Percentiles rank a stretch among this genome's conserved stretches.
Conservation (phyloP, 495 filamentous ascomycete genomes). For the Penicillium ucsense region DNA sequence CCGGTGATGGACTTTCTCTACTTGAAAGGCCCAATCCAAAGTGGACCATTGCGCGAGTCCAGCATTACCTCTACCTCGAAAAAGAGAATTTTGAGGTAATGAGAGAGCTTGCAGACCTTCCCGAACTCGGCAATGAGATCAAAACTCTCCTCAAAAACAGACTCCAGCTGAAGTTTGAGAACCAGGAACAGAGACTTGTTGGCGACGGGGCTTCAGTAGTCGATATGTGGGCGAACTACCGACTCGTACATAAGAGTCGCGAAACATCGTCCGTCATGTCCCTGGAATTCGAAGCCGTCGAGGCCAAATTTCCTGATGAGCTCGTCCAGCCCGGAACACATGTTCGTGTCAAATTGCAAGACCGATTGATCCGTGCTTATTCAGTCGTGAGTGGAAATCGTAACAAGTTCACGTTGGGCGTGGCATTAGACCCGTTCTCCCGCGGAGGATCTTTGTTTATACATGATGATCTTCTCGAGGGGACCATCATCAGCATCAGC, state of each 20-base stretch:
- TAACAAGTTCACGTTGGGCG: slow-evolving; percentile 4
- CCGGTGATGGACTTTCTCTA: slow-evolving; percentile 2
- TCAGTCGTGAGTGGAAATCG: slow-evolving; percentile 3
- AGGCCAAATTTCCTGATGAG: background rate
- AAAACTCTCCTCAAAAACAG: slow-evolving; percentile 1
- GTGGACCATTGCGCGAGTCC: slow-evolving; percentile 3
- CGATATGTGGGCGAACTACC: slow-evolving; percentile 3
- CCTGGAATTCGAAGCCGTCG: background rate
- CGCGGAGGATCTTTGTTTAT: slow-evolving; percentile 5
- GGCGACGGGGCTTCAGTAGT: background rate
- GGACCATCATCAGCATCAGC: background rate
- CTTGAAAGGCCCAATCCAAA: background rate
- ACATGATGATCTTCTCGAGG: slow-evolving; percentile 1
- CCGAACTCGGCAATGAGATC: background rate
- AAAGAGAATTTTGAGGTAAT: slow-evolving; percentile 1
- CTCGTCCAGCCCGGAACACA: background rate
- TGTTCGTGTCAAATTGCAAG: slow-evolving; percentile 1
- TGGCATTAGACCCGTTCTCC: slow-evolving; percentile 2
- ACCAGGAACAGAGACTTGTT: slow-evolving; percentile 1
- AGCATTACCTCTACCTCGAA: slow-evolving; percentile 5
- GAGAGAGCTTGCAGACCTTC: background rate
- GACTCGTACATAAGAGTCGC: background rate
- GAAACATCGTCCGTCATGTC: background rate
- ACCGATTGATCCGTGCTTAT: slow-evolving; percentile 4
- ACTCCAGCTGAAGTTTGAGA: slow-evolving; percentile 1